Percentiles rank a stretch among this genome's conserved stretches.
These are phyloP conservation scores for Acorus calamus DNA, from an alignment of 106 monocot species.

Conservation along the genomic window DNA sequence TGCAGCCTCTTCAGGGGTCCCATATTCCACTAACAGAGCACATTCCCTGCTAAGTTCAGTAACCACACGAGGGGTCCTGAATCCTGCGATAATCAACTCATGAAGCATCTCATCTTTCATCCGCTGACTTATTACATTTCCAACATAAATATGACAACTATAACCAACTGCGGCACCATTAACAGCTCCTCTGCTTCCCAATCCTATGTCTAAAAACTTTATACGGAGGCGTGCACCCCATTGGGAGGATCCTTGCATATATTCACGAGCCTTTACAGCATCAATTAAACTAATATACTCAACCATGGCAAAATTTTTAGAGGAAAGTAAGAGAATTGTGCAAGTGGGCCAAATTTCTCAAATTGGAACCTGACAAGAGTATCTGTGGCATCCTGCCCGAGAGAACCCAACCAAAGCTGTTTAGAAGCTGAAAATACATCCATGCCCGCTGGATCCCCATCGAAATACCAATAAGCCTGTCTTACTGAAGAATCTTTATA, in stretches of 20 bases:
- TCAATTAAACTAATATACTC: conserved; percentile 77
- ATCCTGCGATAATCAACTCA: conserved; percentile 31
- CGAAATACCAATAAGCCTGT: conserved; percentile 47
- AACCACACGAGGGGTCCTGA: conserved; percentile 37
- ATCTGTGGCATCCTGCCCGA: conserved; percentile 61
- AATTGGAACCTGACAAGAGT: conserved; percentile 45
- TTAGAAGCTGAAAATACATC: conserved; percentile 72
- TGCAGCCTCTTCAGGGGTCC: conserved; percentile 65
- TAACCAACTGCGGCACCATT: conserved; percentile 60
- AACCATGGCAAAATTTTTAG: conserved; percentile 62
- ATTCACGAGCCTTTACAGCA: conserved; percentile 78
- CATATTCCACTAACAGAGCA: conserved; percentile 74
- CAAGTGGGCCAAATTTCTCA: conserved; percentile 85
- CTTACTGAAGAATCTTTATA: conserved; percentile 15
- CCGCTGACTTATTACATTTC: conserved; percentile 38
- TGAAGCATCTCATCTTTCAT: conserved; percentile 69
- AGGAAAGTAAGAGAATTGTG: conserved; percentile 37
- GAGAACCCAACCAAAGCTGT: conserved; percentile 64
- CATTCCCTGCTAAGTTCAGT: conserved; percentile 58
- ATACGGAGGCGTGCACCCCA: conserved; percentile 59
- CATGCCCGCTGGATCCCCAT: conserved; percentile 62
- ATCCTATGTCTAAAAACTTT: conserved; percentile 71
- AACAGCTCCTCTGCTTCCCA: conserved; percentile 58
- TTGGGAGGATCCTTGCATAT: conserved; percentile 76
- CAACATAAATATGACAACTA: conserved; percentile 76